Conservation (phyloP, 257 asterid species). For the Euphrasia confusa region DNA sequence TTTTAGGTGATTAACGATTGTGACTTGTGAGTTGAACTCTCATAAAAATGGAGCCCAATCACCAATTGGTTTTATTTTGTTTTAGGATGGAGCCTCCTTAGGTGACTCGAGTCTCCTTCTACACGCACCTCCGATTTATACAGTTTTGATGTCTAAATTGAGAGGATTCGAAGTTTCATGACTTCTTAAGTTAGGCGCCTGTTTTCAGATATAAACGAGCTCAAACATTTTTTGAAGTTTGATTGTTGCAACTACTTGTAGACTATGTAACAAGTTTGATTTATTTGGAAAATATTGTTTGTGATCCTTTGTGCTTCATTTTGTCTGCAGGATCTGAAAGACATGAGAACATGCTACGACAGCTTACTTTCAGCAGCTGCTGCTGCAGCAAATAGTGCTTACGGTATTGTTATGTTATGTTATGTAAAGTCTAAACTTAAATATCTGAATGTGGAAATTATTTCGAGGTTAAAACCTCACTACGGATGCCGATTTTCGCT, state of each 20-base stretch:
- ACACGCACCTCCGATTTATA: too few relatives aligned
- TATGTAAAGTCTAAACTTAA: conserved; percentile 12
- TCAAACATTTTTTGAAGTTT: background rate
- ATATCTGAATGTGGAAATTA: conserved; percentile 19
- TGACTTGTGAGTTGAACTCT: too few relatives aligned
- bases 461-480: conserved; percentile 5
- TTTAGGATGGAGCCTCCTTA: too few relatives aligned
- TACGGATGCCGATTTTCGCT: conserved; percentile 1
- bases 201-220: conserved; percentile 11
- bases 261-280: background rate
- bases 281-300: conserved; percentile 25
- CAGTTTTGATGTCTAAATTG: conserved; percentile 8
- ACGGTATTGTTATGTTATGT: conserved; percentile 34
- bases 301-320: conserved; percentile 6
- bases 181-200: conserved; percentile 3
- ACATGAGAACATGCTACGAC: conserved; percentile 88
- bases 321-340: conserved; percentile 77
- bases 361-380: conserved; percentile 96
- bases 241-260: conserved; percentile 1
- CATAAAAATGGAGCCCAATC: too few relatives aligned
- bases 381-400: conserved; percentile 89
- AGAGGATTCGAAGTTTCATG: background rate
- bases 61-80: too few relatives aligned
- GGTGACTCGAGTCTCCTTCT: too few relatives aligned
- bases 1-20: conserved; percentile 2